Conservation (phyloP, 371 early-diverging fungal species). For the Mucor ambiguus region DNA sequence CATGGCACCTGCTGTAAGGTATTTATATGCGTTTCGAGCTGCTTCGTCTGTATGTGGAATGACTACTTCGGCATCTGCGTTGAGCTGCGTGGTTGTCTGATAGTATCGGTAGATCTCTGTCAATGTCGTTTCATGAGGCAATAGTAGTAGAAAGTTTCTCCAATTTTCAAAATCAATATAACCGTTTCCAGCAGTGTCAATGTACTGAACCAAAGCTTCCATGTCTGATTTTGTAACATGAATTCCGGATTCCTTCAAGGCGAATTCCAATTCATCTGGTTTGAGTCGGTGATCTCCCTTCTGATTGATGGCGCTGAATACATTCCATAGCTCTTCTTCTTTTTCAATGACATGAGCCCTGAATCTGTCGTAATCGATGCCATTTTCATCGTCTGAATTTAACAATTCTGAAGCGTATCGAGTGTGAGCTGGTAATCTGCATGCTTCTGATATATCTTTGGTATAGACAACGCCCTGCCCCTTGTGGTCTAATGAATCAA, state of each 20-base stretch:
- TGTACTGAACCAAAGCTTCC: slow-evolving; percentile 56
- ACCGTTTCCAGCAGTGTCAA: slow-evolving; percentile 71
- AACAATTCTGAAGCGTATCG: slow-evolving; percentile 53
- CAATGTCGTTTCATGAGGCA: slow-evolving; percentile 44
- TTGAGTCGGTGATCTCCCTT: slow-evolving; percentile 64
- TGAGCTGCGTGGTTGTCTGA: slow-evolving; percentile 58
- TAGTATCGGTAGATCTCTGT: slow-evolving; percentile 68
- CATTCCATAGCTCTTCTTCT: slow-evolving; percentile 65
- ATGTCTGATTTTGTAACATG: slow-evolving; percentile 63
- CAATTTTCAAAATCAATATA: slow-evolving; percentile 72
- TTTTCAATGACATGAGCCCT: slow-evolving; percentile 65
- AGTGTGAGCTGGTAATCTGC: slow-evolving; percentile 46
- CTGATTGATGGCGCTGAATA: slow-evolving; percentile 68
- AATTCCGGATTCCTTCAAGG: slow-evolving; percentile 63
- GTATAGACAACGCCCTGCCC: slow-evolving; percentile 43
- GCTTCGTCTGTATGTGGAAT: slow-evolving; percentile 57
- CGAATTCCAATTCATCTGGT: slow-evolving; percentile 53
- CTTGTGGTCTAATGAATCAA: slow-evolving; percentile 45
- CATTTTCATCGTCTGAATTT: slow-evolving; percentile 56
- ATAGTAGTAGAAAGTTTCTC: slow-evolving; percentile 69
- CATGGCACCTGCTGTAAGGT: slow-evolving; percentile 74
- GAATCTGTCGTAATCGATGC: slow-evolving; percentile 67
- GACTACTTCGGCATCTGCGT: slow-evolving; percentile 64
- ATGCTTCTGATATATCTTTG: slow-evolving; percentile 41
- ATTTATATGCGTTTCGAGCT: slow-evolving; percentile 53